Percentiles rank a stretch among this genome's conserved stretches.
These are phyloP conservation scores for Lycium ferocissimum DNA, from an alignment of 257 asterid species.

Conservation along the genomic window DNA sequence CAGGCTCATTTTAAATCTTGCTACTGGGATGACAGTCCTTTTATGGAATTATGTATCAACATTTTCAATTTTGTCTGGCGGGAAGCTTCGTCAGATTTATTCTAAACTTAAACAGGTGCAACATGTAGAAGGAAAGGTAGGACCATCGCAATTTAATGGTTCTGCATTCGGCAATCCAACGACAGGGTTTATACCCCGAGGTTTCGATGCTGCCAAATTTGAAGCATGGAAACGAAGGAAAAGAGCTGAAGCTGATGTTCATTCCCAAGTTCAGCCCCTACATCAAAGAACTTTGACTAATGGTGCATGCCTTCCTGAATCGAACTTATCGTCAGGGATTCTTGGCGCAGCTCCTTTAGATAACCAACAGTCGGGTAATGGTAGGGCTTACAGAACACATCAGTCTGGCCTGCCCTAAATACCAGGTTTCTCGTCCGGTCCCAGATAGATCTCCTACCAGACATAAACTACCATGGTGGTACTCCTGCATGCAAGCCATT, in stretches of 20 bases:
- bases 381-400: constrained; percentile 69
- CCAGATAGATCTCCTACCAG: constrained; percentile 48
- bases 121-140: constrained; percentile 58
- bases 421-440: constrained; percentile 72
- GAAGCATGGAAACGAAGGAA: constrained; percentile 98
- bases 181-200: constrained; percentile 60
- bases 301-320: constrained; percentile 68
- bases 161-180: constrained; percentile 54
- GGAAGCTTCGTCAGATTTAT: constrained; percentile 89
- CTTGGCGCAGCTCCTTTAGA: constrained; percentile 95
- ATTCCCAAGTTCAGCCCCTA: constrained; percentile 59
- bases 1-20: constrained; percentile 24
- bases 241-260: constrained; percentile 79
- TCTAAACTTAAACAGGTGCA: constrained; percentile 88
- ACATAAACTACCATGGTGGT: constrained; percentile 34
- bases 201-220: constrained; percentile 79
- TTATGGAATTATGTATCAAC: constrained; percentile 95
- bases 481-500: constrained; percentile 30
- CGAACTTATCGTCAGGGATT: constrained; percentile 70
- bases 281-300: constrained; percentile 62
- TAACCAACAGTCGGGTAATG: constrained; percentile 65
- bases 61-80: constrained; percentile 87
- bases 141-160: constrained; percentile 71
- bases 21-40: constrained; percentile 66
- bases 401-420: constrained; percentile 62